Evolutionary conservation across 805 yeast species (phyloP), one percentile per base, ranked within the genome.

Genomic region (Vanderwaltozyma polyspora): DNA sequence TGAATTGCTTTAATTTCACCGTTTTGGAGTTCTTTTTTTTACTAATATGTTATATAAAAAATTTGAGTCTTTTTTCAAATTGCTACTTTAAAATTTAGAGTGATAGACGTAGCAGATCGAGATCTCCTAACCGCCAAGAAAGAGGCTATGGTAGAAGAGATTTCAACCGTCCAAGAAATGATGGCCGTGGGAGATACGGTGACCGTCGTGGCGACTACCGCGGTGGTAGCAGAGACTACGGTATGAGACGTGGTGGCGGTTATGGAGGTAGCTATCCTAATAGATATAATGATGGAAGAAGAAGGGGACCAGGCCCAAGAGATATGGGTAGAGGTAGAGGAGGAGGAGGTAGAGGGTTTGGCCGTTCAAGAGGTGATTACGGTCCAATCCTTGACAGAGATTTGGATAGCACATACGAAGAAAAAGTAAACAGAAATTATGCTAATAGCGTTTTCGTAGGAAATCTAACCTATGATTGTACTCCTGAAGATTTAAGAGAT

Each of bases 401-500:
- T 28, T 35, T 45, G 19, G 49, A 50, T 31, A 44, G 48, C 34
- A 40, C 59, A 6, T 57, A 51, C 31, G 35, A 35, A 4, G 38
- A 35, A 28, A 35, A 63, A 43, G 56, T 62, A 19, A 66, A 64
- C 33, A 68, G 86, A 60, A 74, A 78, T 54, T 77, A 76, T 52
- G 69, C 67, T 31, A 77, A 78, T 51, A 76, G 84, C 39, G 64
- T 80, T 29, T 81, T 81, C 48, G 68, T 81, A 30, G 87, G 89
- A 7, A 80, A 80, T 52, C 63, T 81, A 35, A 82, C 87, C 5
- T 81, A 70, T 51, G 72, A 70, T 33, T 66, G 74, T 43, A 68
- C 75, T 23, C 69, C 81, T 46, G 59, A 63, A 32, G 78, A 78
- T 25, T 62, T 81, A 34, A 72, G 72, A 49, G 76, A 66, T 13